Evolutionary conservation across 2,329 filamentous ascomycete species (phyloP).

Genomic region (Scopulariopsis brevicaulis): DNA sequence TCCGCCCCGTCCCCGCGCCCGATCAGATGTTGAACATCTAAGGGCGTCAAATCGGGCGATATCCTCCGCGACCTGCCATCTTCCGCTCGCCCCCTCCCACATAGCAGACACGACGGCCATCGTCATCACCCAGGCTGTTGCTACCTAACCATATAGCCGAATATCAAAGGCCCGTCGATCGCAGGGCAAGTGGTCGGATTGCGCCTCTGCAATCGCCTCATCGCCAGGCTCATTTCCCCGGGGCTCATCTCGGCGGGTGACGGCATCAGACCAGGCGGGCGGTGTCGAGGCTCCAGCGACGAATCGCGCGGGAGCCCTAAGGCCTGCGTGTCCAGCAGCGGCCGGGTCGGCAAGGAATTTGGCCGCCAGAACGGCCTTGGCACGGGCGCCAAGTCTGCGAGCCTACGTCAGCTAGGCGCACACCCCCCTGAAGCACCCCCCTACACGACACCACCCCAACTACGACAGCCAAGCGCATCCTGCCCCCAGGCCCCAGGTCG

Average conservation of each 20-base stretch:
- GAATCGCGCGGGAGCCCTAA: neutral
- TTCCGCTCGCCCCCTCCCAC: neutral
- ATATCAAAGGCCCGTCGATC: neutral
- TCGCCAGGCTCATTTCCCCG: neutral
- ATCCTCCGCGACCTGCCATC: neutral
- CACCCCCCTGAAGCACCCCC: neutral
- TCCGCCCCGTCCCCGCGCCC: neutral
- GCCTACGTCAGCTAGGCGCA: slow-evolving; percentile 2
- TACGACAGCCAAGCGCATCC: no score
- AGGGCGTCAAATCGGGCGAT: neutral
- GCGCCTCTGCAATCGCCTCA: neutral
- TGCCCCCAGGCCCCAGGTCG: no score
- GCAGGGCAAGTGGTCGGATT: neutral
- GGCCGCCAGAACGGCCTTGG: neutral
- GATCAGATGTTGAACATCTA: neutral
- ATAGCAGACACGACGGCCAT: neutral
- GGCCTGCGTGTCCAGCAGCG: neutral
- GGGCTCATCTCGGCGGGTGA: neutral
- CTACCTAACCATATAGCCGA: neutral
- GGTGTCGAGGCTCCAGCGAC: neutral
- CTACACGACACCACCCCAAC: neutral
- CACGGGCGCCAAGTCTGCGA: neutral
- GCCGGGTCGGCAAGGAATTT: slow-evolving; percentile 1
- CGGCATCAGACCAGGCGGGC: neutral
- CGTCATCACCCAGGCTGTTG: neutral